A percentile compares a stretch with the other conserved stretches of the same genome.
Conservation (phyloP, 1,284 basidiomycete species). For the Leucoagaricus sp. region DNA sequence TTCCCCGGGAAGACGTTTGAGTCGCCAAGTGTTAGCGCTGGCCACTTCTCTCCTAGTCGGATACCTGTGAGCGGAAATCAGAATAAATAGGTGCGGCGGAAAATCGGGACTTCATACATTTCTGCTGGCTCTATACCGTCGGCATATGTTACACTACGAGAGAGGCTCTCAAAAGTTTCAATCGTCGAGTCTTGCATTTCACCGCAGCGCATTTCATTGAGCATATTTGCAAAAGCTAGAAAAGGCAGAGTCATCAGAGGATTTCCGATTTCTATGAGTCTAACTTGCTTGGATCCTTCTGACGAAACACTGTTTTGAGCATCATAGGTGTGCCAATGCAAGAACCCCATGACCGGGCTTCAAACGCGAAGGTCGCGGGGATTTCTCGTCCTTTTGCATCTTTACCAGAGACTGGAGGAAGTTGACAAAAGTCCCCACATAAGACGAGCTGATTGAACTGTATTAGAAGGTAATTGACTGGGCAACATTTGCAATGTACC, state of each 20-base stretch:
- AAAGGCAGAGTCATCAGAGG: neutral
- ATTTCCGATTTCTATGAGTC: neutral
- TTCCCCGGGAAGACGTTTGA: conserved; percentile 46
- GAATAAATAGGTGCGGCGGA: neutral
- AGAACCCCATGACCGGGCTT: conserved; percentile 73
- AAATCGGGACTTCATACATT: conserved; percentile 51
- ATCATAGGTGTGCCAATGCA: conserved; percentile 59
- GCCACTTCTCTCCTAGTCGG: conserved; percentile 85
- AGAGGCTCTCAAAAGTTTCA: conserved; percentile 59
- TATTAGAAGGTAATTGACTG: neutral
- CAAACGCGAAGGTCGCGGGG: conserved; percentile 75
- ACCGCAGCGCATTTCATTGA: conserved; percentile 92
- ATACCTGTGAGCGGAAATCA: conserved; percentile 51
- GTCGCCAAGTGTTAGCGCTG: conserved; percentile 68
- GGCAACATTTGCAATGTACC: conserved; percentile 46
- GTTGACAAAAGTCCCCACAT: conserved; percentile 92
- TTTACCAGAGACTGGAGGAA: conserved; percentile 81
- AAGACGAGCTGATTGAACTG: conserved; percentile 62
- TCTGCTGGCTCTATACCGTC: conserved; percentile 84
- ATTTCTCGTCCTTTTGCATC: conserved; percentile 35
- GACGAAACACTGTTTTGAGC: conserved; percentile 66
- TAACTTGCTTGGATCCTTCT: conserved; percentile 55
- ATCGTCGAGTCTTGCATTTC: conserved; percentile 59
- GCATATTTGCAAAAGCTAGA: conserved; percentile 83
- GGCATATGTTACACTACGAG: conserved; percentile 57